Evolutionary conservation across 2,329 filamentous ascomycete species (phyloP).

Genomic region (Penicillium decumbens): DNA sequence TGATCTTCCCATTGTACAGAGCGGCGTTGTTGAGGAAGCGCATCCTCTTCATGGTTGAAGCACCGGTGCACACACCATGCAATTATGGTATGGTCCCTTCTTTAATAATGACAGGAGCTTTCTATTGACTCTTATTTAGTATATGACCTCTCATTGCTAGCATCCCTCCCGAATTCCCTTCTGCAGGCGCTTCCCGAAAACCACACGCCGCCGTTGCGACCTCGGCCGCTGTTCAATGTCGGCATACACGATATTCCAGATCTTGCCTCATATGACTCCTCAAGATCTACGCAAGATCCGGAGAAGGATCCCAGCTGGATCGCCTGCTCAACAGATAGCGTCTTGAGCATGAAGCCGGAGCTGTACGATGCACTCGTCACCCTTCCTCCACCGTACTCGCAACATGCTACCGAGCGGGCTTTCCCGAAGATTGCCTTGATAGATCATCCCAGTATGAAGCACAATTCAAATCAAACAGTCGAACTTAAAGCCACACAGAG

Average conservation of each 20-base stretch:
- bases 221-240: conserved; percentile 83
- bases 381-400: conserved; percentile 61
- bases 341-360: conserved; percentile 76
- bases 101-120: not conserved
- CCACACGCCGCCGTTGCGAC: conserved; percentile 57
- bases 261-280: conserved; percentile 59
- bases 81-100: conserved; percentile 66
- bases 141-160: conserved; percentile 88
- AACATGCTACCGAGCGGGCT: conserved; percentile 55
- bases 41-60: conserved; percentile 78
- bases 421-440: conserved; percentile 72
- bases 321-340: conserved; percentile 92
- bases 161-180: conserved; percentile 75
- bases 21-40: conserved; percentile 81
- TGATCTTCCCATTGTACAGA: conserved; percentile 87
- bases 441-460: conserved; percentile 53
- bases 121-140: conserved; percentile 51
- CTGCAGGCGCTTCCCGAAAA: conserved; percentile 63
- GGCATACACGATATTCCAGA: conserved; percentile 89
- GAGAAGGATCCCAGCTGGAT: conserved; percentile 66
- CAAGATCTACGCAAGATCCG: conserved; percentile 35
- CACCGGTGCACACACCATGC: conserved; percentile 79
- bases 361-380: conserved; percentile 88
- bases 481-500: conserved; percentile 79
- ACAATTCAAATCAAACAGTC: conserved; percentile 25